Base-by-base conservation (phyloP, 345 rosid species). In the Linum tenue region DNA sequence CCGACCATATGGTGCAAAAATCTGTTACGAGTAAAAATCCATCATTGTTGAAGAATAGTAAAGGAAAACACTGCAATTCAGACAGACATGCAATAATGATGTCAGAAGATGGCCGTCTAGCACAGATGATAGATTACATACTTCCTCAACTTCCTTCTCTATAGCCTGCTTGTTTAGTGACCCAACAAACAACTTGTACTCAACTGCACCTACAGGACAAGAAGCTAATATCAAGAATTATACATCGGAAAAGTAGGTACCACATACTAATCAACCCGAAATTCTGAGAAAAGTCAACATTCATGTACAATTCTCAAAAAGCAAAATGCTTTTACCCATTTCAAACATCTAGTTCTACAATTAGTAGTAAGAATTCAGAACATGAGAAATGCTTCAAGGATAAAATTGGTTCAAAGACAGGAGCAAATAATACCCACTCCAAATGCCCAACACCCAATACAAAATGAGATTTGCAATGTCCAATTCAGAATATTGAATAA, bases 81-180 rank as follows among this genome's bases (percentile, higher is more conserved):
- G 11, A 57, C 22, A 39, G 37, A 7, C n/a, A 39, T 16, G 41
- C 8, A 51, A 38, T 35, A 40, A 37, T 55, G 48, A 40, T 39
- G 31, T 37, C 22, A 36, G 56, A 55, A 62, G 31, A 55, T 41
- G 50, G 57, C 51, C 5, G 62, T 40, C 60, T 50, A 16, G 37
- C 60, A 64, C 53, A 48, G 9, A 48, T 48, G 53, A 2, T 4
- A 53, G 36, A 6, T 31, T 56, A 75, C 87, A 72, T 84, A 94
- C 99, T 82, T 85, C 95, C 83, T 91, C 91, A 66, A 94, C 86
- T 83, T 90, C 99, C 79, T 82, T 87, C 78, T 88, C 97, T 60
- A 87, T 78, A 69, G 99, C 99, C 73, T 88, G 96, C 80, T 88
- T 94, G 78, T 83, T 85, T 69, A 94, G 73, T 6, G 97, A 88